A percentile compares a stretch with the other conserved stretches of the same genome.
Evolutionary conservation across 139 green algal species (phyloP).

Genomic region (Desmodesmus armatus): DNA sequence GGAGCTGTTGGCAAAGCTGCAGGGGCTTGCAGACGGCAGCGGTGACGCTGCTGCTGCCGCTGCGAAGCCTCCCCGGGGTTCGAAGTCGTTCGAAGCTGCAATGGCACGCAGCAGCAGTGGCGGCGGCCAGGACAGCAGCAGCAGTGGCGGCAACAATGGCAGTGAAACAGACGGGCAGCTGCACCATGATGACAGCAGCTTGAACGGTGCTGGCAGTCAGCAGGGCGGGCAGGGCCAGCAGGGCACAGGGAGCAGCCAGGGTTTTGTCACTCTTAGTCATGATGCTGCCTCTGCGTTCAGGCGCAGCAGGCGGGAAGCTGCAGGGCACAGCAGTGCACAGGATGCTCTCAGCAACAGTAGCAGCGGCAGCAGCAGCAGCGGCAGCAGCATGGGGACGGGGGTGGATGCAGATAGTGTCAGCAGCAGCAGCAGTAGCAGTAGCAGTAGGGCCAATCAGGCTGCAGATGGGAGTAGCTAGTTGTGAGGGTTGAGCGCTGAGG

Average conservation of each 20-base stretch:
- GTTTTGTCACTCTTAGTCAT: no score
- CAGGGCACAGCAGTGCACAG: no score
- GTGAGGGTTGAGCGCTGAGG: no score
- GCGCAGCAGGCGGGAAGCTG: no score
- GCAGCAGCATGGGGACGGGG: not conserved
- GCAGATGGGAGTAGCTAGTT: not conserved
- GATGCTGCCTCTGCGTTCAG: no score
- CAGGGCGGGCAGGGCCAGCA: not conserved
- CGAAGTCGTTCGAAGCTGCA: not conserved
- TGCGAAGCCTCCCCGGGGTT: not conserved
- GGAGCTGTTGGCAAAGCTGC: not conserved
- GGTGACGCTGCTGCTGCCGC: not conserved
- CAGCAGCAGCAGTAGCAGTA: constrained; percentile 14
- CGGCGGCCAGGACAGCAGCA: not conserved
- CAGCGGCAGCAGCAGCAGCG: not conserved
- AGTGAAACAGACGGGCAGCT: not conserved
- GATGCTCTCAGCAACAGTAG: no score
- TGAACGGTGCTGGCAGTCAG: not conserved
- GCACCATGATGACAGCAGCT: not conserved
- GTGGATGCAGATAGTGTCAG: not conserved
- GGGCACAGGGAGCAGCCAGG: no score
- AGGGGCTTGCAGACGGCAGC: not conserved
- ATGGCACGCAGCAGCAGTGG: constrained; percentile 10
- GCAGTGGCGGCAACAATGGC: not conserved
- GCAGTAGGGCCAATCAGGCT: no score